Evolutionary conservation across 352 stramenopile genomes (phyloP).

Genomic region (Globisporangium viniferum): DNA sequence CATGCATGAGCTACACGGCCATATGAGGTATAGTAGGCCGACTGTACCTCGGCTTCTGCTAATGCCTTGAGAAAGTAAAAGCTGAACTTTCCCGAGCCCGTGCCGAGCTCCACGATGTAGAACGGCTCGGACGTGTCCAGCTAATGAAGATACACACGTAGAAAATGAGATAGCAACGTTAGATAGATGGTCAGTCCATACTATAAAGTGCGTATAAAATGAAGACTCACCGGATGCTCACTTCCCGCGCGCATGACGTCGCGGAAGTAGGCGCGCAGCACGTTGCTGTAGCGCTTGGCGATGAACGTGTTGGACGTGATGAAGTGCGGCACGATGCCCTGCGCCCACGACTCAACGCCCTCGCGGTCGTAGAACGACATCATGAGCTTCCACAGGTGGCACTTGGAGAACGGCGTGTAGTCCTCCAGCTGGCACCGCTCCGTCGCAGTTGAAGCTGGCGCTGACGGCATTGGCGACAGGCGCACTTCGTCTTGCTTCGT

Average conservation of each 20-base stretch:
- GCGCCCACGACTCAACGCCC: conserved; percentile 84
- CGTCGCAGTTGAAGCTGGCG: conserved; percentile 17
- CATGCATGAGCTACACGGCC: no score
- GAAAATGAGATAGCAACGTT: neutral
- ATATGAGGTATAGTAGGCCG: no score
- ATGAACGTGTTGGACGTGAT: conserved; percentile 97
- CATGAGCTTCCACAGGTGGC: conserved; percentile 93
- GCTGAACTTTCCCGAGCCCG: conserved; percentile 92
- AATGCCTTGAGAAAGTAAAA: conserved; percentile 93
- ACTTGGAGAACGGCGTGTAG: conserved; percentile 87
- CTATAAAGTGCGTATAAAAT: neutral
- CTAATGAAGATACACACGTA: neutral
- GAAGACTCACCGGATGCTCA: conserved; percentile 25
- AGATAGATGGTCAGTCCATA: neutral
- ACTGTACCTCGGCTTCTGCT: conserved; percentile 38
- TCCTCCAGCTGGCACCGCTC: conserved; percentile 83
- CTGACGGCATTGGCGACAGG: neutral
- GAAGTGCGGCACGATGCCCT: conserved; percentile 95
- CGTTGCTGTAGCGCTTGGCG: conserved; percentile 83
- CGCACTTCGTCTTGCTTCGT: conserved; percentile 58
- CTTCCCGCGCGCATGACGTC: conserved; percentile 38
- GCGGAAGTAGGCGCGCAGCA: conserved; percentile 64
- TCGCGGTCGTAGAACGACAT: conserved; percentile 92
- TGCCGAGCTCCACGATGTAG: conserved; percentile 94
- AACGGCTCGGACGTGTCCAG: conserved; percentile 81